These are phyloP conservation scores for Periconia sp. DNA, from an alignment of 2,329 filamentous ascomycete genomes.

Conservation along the genomic window DNA sequence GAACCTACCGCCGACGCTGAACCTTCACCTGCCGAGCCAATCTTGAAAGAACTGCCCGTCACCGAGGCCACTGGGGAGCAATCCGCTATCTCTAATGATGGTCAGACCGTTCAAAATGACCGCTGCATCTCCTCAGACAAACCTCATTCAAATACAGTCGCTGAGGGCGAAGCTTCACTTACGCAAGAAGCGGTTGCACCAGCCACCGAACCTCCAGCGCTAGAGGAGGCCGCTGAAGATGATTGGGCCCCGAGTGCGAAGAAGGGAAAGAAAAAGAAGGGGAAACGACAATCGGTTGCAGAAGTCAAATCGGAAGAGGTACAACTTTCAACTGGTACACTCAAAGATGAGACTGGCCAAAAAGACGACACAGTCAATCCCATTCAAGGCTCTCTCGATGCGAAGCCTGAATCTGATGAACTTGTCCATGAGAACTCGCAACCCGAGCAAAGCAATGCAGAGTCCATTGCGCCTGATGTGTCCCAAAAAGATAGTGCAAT, in stretches of 20 bases:
- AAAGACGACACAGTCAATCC: background rate
- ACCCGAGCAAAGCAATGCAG: background rate
- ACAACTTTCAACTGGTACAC: background rate
- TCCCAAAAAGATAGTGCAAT: background rate
- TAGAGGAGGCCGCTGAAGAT: slow-evolving; percentile 15
- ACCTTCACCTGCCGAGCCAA: background rate
- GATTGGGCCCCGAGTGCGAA: slow-evolving; percentile 12
- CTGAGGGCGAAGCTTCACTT: background rate
- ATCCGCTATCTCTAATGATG: background rate
- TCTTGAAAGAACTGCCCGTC: slow-evolving; percentile 1
- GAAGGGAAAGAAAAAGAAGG: slow-evolving; percentile 31
- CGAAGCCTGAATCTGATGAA: slow-evolving; percentile 2
- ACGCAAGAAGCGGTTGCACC: slow-evolving; percentile 5
- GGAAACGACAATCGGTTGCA: slow-evolving; percentile 16
- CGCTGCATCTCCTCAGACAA: background rate
- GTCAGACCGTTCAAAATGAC: background rate
- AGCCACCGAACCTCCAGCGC: slow-evolving; percentile 6
- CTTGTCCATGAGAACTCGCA: background rate
- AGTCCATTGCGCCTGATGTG: background rate
- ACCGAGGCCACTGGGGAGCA: background rate
- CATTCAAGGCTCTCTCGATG: slow-evolving; percentile 1
- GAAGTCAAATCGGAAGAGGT: slow-evolving; percentile 8
- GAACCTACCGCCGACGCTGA: background rate
- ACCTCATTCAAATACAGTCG: background rate
- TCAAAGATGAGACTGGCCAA: background rate